A percentile compares a stretch with the other conserved stretches of the same genome.
Conservation (phyloP, 2,329 filamentous ascomycete species). For the Pyrenophora graminea region DNA sequence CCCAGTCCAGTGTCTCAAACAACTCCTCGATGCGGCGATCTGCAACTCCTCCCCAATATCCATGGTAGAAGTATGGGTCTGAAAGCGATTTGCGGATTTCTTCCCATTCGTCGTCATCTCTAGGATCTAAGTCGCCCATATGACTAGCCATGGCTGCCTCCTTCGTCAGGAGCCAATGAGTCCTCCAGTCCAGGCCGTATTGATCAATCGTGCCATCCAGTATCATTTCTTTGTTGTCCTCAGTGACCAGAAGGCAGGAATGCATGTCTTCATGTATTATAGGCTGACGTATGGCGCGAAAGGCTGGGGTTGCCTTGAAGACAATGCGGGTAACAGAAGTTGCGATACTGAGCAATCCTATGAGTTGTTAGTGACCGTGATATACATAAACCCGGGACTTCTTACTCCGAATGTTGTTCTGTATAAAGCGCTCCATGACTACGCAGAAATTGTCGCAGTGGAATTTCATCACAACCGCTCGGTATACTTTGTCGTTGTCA, state of each 20-base stretch:
- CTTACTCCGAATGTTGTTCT: not conserved
- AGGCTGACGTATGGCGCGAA: not conserved
- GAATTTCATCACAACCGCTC: not conserved
- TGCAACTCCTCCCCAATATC: not conserved
- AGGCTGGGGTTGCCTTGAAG: not conserved
- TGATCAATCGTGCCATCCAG: slow-evolving; percentile 1
- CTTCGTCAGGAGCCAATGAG: not conserved
- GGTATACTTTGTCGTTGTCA: not conserved
- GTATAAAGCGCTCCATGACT: not conserved
- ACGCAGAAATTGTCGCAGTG: not conserved
- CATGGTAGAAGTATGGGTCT: too few species aligned
- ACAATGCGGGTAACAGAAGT: too few species aligned
- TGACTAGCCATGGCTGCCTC: not conserved
- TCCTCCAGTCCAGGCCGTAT: not conserved
- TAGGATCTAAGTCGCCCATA: not conserved
- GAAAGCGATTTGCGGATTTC: too few species aligned
- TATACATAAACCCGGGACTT: too few species aligned
- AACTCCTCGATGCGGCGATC: not conserved
- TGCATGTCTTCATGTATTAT: not conserved
- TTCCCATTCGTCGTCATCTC: not conserved
- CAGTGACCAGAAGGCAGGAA: not conserved
- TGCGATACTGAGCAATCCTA: not conserved
- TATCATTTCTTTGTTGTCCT: not conserved
- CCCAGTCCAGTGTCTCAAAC: not conserved
- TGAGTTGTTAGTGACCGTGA: not conserved